A percentile compares a stretch with the other conserved stretches of the same genome.
Conservation (phyloP, 2,329 filamentous ascomycete species). For the Pestalotiopsis fici region DNA sequence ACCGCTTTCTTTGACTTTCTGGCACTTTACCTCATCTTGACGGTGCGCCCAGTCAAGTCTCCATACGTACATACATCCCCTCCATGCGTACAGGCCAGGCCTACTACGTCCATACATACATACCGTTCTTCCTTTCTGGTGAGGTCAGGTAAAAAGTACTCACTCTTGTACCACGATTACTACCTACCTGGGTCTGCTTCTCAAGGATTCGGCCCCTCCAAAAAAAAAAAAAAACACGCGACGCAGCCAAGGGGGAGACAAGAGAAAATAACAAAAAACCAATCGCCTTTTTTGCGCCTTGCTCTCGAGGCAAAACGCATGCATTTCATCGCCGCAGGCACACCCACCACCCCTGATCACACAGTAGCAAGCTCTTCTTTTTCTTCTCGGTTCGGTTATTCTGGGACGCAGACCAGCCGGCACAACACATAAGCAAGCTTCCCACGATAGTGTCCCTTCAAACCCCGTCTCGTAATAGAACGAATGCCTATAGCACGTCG, state of each 20-base stretch:
- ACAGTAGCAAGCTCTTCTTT: neutral
- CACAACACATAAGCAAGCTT: neutral
- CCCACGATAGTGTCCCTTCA: neutral
- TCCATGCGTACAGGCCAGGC: no score
- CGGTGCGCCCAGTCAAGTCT: constrained; percentile 8
- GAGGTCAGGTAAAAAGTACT: neutral
- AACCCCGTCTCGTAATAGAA: neutral
- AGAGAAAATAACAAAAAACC: no score
- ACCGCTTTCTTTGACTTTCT: constrained; percentile 1
- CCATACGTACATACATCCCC: constrained; percentile 4
- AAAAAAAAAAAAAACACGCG: no score
- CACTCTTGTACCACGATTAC: neutral
- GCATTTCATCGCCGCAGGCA: neutral
- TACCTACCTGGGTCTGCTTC: neutral
- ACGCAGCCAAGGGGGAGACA: neutral
- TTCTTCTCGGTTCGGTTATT: neutral
- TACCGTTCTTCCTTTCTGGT: neutral
- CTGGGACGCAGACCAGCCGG: neutral
- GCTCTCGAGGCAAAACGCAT: neutral
- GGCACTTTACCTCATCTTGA: constrained; percentile 13
- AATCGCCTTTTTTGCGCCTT: neutral
- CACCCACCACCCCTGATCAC: neutral
- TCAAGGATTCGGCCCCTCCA: neutral
- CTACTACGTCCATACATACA: constrained; percentile 8
- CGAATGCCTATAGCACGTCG: neutral